Conservation (phyloP, 257 asterid species). For the Linderniella brevidens region DNA sequence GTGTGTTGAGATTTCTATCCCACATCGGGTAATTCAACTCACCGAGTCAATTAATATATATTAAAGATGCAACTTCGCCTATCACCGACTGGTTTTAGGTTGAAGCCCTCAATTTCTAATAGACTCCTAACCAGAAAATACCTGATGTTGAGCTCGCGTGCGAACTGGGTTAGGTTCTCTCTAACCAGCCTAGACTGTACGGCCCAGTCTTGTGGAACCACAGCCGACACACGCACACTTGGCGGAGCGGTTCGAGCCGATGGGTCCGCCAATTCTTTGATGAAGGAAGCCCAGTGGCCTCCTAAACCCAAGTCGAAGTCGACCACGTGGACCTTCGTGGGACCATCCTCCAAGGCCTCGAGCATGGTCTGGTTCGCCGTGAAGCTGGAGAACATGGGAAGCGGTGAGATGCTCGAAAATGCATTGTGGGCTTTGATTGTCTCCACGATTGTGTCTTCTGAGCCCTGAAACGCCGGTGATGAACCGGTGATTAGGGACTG, state of each 20-base stretch:
- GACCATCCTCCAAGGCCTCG: slow-evolving; percentile 45
- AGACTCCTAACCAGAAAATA: not conserved
- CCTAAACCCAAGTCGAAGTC: slow-evolving; percentile 54
- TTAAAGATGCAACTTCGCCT: no score
- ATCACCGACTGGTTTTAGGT: no score
- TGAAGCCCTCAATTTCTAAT: no score
- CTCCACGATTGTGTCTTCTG: slow-evolving; percentile 10
- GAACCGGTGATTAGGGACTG: slow-evolving; percentile 64
- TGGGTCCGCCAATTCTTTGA: slow-evolving; percentile 60
- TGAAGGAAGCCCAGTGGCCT: slow-evolving; percentile 79
- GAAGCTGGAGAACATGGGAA: slow-evolving; percentile 79
- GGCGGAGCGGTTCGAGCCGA: slow-evolving; percentile 25
- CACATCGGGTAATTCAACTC: no score
- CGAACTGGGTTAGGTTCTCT: slow-evolving; percentile 49
- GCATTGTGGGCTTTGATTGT: slow-evolving; percentile 57
- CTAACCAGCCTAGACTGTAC: slow-evolving; percentile 45
- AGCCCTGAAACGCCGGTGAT: slow-evolving; percentile 36
- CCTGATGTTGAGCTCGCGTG: slow-evolving; percentile 51
- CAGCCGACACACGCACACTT: slow-evolving; percentile 49
- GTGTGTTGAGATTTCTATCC: no score
- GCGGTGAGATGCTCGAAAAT: slow-evolving; percentile 52
- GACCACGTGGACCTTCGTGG: slow-evolving; percentile 49
- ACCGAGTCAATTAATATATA: no score
- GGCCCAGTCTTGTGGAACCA: slow-evolving; percentile 59
- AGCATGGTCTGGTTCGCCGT: slow-evolving; percentile 83